phyloP scores from a whole-genome alignment of 352 stramenopile species.

The Phytopythium litorale region DNA sequence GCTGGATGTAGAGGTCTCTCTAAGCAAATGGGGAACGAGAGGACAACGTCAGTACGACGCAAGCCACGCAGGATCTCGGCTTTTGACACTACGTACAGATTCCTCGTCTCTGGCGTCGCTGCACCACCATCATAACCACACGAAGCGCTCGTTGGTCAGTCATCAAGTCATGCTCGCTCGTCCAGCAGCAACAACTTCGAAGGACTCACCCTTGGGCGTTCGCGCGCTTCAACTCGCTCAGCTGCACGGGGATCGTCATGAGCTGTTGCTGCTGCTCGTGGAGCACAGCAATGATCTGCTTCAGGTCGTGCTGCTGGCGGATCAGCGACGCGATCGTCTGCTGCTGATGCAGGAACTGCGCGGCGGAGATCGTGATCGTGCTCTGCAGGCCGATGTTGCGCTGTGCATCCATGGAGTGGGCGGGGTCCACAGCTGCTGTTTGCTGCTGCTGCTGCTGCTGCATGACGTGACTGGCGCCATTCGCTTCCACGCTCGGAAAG shows the following conservation, averaged over 20 bases:
- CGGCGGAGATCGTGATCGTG: constrained; percentile 59
- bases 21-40: constrained; percentile 10
- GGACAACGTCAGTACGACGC: constrained; percentile 1
- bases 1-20: constrained; percentile 56
- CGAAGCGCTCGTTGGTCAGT: neutral
- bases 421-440: neutral
- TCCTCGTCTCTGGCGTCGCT: constrained; percentile 49
- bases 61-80: too few species aligned
- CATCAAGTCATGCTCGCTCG: too few species aligned
- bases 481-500: neutral
- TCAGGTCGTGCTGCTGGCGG: constrained; percentile 79
- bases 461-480: neutral
- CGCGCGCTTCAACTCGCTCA: constrained; percentile 60
- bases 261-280: constrained; percentile 79
- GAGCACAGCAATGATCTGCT: constrained; percentile 71
- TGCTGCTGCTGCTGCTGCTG: constrained; percentile 7
- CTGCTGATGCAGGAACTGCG: constrained; percentile 78
- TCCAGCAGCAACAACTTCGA: neutral
- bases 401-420: neutral
- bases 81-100: constrained; percentile 26
- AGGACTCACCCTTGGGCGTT: constrained; percentile 38
- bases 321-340: constrained; percentile 81
- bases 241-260: constrained; percentile 60
- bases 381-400: constrained; percentile 25
- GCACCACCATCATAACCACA: constrained; percentile 2